These are phyloP conservation scores for Pseudogymnoascus sp. DNA, from an alignment of 2,329 filamentous ascomycete genomes.

Conservation along the genomic window DNA sequence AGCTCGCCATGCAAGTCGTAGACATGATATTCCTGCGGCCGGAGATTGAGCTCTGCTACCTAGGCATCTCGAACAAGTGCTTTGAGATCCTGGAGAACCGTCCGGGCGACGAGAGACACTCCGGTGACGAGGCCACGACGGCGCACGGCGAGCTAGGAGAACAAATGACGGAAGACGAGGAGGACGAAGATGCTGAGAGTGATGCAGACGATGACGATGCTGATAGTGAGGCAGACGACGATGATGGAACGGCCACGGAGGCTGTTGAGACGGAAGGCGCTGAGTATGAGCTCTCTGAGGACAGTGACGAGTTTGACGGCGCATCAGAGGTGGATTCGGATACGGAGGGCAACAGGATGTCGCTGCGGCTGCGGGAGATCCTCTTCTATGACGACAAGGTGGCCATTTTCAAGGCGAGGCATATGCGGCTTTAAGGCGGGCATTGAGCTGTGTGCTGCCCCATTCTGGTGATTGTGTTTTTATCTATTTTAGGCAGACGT, in stretches of 20 bases:
- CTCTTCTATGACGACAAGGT: conserved; percentile 80
- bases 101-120: conserved; percentile 35
- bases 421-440: conserved; percentile 40
- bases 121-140: conserved; percentile 21
- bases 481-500: neutral
- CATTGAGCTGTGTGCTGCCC: neutral
- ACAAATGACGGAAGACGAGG: conserved; percentile 35
- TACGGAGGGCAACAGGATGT: conserved; percentile 32
- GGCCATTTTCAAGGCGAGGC: conserved; percentile 69
- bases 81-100: conserved; percentile 69
- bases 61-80: conserved; percentile 69
- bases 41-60: conserved; percentile 68
- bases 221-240: conserved; percentile 34
- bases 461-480: neutral
- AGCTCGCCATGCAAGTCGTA: conserved; percentile 67
- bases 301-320: conserved; percentile 42
- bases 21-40: conserved; percentile 71
- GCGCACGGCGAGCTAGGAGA: conserved; percentile 32
- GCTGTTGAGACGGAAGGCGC: conserved; percentile 31
- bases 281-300: conserved; percentile 31
- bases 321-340: conserved; percentile 27
- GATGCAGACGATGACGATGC: conserved; percentile 41
- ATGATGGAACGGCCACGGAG: conserved; percentile 28
- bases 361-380: conserved; percentile 65
- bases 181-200: conserved; percentile 37